Evolutionary conservation across 2,329 filamentous ascomycete genomes (phyloP), one percentile per base, ranked within the genome.

Genomic region (Colletotrichum falcatum): DNA sequence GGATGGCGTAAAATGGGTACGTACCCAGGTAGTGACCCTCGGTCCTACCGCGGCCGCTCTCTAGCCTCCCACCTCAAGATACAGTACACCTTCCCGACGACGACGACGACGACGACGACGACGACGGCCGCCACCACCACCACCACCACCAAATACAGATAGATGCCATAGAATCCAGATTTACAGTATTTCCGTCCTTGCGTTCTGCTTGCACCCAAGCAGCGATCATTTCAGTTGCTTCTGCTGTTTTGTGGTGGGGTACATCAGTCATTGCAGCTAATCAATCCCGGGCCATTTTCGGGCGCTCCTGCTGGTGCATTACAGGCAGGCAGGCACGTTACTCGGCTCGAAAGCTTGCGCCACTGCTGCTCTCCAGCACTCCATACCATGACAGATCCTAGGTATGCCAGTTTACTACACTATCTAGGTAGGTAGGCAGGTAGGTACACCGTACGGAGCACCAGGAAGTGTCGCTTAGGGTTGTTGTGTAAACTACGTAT

Each of bases 1-100:
- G 23, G 44, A 28, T 49, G 44, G 58, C 58, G 58, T 61, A 33
- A 37, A 14, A 37, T 12, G 8, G 33, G 11, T 37, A 37, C 12
- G 35, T 37, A 37, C 35, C 11, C 2, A 37, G 58, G 30, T 33
- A 61, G 44, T 18, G 44, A 16, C 44, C 55, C 30, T 69, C 62
- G 62, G 66, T 42, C 62, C 66, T 69, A 69, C 66, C 48, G 62
- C 66, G 62, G 66, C 20, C 66, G 60, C 60, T 65, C 46, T 69
- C n/a, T 54, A 20, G 16, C 37, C 44, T 37, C n/a, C 30, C 33
- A n/a, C 58, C 30, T 28, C 18, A 30, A 28, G 44, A 23, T 30
- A 35, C 20, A 59, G 23, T 23, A 39, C 18, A 46, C 44, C 44
- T n/a, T n/a, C n/a, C n/a, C n/a, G n/a, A n/a, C n/a, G n/a, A n/a